phyloP scores from a whole-genome alignment of 257 asterid genomes.

The Verbascum thapsus region DNA sequence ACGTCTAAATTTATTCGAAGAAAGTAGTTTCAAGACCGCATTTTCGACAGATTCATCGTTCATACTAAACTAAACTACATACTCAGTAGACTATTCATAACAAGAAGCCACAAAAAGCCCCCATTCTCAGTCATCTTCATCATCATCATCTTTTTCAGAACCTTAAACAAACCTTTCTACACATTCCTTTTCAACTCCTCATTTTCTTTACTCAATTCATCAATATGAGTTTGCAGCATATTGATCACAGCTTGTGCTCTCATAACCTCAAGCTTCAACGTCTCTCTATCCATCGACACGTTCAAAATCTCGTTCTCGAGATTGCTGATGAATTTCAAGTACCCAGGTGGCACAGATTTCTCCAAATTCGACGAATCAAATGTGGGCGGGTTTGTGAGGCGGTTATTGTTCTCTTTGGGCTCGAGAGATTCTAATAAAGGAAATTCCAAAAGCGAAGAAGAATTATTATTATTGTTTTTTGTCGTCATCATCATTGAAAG shows the following conservation, averaged over 20 bases:
- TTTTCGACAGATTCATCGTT: slow-evolving; percentile 42
- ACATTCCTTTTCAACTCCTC: slow-evolving; percentile 52
- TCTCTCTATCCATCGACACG: slow-evolving; percentile 89
- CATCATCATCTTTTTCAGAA: too few species aligned
- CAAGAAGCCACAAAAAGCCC: slow-evolving; percentile 20
- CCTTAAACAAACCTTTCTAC: too few species aligned
- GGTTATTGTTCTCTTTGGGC: slow-evolving; percentile 55
- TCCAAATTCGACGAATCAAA: slow-evolving; percentile 91
- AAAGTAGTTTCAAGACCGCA: slow-evolving; percentile 24
- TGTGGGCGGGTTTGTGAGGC: slow-evolving; percentile 40
- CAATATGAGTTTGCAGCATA: slow-evolving; percentile 78
- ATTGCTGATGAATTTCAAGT: slow-evolving; percentile 78
- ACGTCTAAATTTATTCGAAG: slow-evolving; percentile 38
- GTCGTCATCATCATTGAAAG: slow-evolving; percentile 64
- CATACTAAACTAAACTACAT: slow-evolving; percentile 29
- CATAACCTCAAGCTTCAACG: slow-evolving; percentile 90
- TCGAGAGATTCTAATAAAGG: slow-evolving; percentile 61
- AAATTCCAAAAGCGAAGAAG: slow-evolving; percentile 63
- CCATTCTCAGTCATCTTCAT: too few species aligned
- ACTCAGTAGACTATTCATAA: slow-evolving; percentile 35
- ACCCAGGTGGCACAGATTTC: slow-evolving; percentile 94
- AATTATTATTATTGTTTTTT: slow-evolving; percentile 54
- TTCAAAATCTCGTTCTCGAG: slow-evolving; percentile 81
- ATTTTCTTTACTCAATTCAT: slow-evolving; percentile 62
- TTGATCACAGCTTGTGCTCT: slow-evolving; percentile 92